Conservation (phyloP, 202 grass and related monocot genomes). For the Digitaria exilis region DNA sequence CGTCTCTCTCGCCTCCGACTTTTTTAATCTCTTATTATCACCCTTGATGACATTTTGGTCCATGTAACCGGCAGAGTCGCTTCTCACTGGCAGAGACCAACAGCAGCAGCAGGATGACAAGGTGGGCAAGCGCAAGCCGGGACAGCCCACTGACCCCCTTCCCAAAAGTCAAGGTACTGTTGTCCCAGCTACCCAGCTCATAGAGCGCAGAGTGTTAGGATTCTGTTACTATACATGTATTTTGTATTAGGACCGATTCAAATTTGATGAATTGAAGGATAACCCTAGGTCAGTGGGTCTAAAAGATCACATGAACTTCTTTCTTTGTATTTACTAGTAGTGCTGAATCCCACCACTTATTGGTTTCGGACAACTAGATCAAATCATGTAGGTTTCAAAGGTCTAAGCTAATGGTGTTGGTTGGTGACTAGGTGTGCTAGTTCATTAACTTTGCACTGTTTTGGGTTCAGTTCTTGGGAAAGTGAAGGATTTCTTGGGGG, state of each 20-base stretch:
- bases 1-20: not conserved
- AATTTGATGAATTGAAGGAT: not conserved
- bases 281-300: not conserved
- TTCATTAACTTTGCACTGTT: slow-evolving; percentile 15
- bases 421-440: not conserved
- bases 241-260: not conserved
- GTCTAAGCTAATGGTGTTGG: not conserved
- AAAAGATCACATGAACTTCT: slow-evolving; percentile 6
- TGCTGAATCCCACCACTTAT: not conserved
- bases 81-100: slow-evolving; percentile 33
- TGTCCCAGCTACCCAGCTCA: not conserved
- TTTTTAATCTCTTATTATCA: not conserved
- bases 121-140: slow-evolving; percentile 26
- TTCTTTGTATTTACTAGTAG: not conserved
- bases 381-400: not conserved
- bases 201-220: not conserved
- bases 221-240: not conserved
- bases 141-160: slow-evolving; percentile 33
- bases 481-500: slow-evolving; percentile 78
- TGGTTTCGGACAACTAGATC: not conserved
- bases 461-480: slow-evolving; percentile 68
- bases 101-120: slow-evolving; percentile 25
- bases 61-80: slow-evolving; percentile 42
- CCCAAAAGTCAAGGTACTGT: slow-evolving; percentile 71
- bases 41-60: not conserved